Evolutionary conservation across 495 filamentous ascomycete genomes (phyloP).

Genomic region (Penicillium daleae): DNA sequence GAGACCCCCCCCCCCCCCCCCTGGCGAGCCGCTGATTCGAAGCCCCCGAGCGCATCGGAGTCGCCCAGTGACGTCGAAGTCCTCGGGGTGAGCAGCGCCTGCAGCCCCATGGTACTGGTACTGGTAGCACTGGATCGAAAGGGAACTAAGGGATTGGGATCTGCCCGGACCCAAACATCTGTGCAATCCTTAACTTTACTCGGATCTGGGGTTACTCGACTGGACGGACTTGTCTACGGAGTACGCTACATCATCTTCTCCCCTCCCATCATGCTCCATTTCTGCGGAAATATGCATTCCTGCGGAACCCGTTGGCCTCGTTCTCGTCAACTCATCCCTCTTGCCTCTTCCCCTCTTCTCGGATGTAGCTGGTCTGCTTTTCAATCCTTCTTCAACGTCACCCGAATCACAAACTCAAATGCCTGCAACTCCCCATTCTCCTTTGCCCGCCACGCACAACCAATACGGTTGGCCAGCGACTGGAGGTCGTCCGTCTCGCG

Average conservation of each 20-base stretch:
- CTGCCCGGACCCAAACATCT: slow-evolving; percentile 20
- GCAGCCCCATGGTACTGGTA: slow-evolving; percentile 17
- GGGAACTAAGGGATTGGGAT: slow-evolving; percentile 3
- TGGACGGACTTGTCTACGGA: too few species aligned
- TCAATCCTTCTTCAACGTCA: slow-evolving; percentile 14
- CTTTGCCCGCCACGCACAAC: slow-evolving; percentile 20
- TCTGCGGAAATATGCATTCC: not conserved
- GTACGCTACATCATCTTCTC: too few species aligned
- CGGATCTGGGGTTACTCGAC: not conserved
- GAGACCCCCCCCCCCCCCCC: not conserved
- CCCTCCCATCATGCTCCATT: too few species aligned
- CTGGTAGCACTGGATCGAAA: not conserved
- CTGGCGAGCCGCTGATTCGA: slow-evolving; percentile 10
- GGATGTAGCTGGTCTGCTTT: not conserved
- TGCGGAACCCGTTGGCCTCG: not conserved
- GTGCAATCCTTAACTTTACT: slow-evolving; percentile 1
- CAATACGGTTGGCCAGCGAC: slow-evolving; percentile 14
- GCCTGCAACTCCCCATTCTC: slow-evolving; percentile 6
- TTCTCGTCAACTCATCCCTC: not conserved
- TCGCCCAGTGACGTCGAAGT: slow-evolving; percentile 21
- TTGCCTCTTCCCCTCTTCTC: too few species aligned
- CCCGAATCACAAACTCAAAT: slow-evolving; percentile 17
- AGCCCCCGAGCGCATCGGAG: not conserved
- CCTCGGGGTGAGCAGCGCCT: not conserved
- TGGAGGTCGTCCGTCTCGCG: slow-evolving; percentile 11